Evolutionary conservation across 1,284 basidiomycete species (phyloP), one percentile per base, ranked within the genome.

Genomic region (Sutorius eximius): DNA sequence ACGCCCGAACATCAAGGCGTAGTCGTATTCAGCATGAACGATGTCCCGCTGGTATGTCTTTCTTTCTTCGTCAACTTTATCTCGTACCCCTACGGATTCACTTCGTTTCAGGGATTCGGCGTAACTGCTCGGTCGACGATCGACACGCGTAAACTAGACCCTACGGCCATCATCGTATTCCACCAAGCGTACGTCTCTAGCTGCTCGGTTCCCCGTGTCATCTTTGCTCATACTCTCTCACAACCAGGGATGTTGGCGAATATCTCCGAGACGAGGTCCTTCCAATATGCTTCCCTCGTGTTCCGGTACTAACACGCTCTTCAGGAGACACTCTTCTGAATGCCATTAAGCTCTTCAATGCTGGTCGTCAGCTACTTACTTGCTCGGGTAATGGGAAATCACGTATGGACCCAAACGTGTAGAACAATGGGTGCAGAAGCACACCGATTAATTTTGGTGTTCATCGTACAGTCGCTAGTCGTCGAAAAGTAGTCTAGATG

Each of bases 1-100:
- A 98, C 95, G 5, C 95, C 96, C 13, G 97, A 99, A 69, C 97
- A 99, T 71, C 96, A 98, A 68, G 97, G 97, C 55, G 97, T 99
- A 2, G 93, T 99, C 11, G 87, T 99, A 33, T 96, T 87, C 75
- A 95, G 87, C 70, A 99, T 99, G 96, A 89, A 80, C 59, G 95
- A 98, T 71, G 81, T 92, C 16, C 95, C 95, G 61, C 75, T 98
- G 59, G 94, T 93, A 68, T 61, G 82, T 73, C n/a, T 16, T 16
- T 24, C 15, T 2, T 0, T 9, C 20, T 16, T 20, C 61, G 24
- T 33, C 24, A 27, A 27, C 24, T 27, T 27, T 27, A 27, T 45
- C 45, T 52, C 55, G 49, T 32, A 38, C n/a, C 38, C 43, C 38
- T 45, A 45, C 58, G 45, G 44, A 57, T 34, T 43, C 53, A 56